phyloP scores from a whole-genome alignment of 2,329 filamentous ascomycete genomes.

The Endoconidiophora polonica region DNA sequence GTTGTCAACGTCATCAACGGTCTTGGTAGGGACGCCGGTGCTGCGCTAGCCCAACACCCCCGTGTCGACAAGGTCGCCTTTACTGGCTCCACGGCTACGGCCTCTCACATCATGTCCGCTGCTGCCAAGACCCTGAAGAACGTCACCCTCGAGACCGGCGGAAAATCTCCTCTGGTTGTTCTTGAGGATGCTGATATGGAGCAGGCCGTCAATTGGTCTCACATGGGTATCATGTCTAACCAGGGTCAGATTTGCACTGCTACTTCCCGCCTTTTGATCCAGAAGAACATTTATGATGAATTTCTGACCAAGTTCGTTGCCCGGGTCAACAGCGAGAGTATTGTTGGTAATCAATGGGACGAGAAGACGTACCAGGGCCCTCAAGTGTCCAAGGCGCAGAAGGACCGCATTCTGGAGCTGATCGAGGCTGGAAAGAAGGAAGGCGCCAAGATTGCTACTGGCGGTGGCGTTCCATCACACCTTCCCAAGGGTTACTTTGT shows the following conservation, averaged over 20 bases:
- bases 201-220: conserved; percentile 40
- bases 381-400: conserved; percentile 47
- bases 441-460: conserved; percentile 35
- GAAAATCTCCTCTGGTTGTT: conserved; percentile 42
- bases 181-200: conserved; percentile 45
- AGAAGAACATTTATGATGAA: conserved; percentile 37
- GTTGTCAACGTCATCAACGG: conserved; percentile 59
- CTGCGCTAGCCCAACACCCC: conserved; percentile 45
- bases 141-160: conserved; percentile 42
- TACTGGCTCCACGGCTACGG: conserved; percentile 52
- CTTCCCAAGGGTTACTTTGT: conserved; percentile 25
- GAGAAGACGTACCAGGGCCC: conserved; percentile 51
- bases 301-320: conserved; percentile 47
- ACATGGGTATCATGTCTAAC: conserved; percentile 32
- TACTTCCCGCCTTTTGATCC: conserved; percentile 41
- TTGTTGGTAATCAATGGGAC: conserved; percentile 48
- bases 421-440: conserved; percentile 46
- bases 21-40: conserved; percentile 43
- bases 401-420: conserved; percentile 47
- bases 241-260: conserved; percentile 45
- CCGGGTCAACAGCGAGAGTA: conserved; percentile 34
- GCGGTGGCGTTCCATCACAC: conserved; percentile 21
- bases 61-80: conserved; percentile 57
- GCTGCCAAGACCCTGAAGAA: conserved; percentile 43
- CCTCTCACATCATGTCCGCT: conserved; percentile 52